A percentile compares a stretch with the other conserved stretches of the same genome.
Evolutionary conservation across 2,329 filamentous ascomycete genomes (phyloP).

Genomic region (Verticillium dahliae): DNA sequence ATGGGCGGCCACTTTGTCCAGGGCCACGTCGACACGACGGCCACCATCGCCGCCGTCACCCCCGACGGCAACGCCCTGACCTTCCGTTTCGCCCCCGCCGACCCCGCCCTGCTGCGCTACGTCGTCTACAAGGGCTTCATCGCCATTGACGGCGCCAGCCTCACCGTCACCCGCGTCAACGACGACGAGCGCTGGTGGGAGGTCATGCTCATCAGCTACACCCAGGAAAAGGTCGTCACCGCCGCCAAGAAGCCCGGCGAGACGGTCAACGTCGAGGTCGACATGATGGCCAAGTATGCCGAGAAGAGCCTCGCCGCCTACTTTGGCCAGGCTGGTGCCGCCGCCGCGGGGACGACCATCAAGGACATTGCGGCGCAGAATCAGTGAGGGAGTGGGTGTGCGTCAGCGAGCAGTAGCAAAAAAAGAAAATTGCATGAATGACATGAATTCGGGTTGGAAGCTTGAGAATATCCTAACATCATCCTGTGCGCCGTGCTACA

Average conservation of each 20-base stretch:
- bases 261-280: constrained; percentile 85
- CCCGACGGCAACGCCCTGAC: constrained; percentile 88
- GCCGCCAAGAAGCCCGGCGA: constrained; percentile 74
- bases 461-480: background rate
- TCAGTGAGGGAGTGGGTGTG: background rate
- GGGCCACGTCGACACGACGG: constrained; percentile 90
- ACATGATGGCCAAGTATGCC: constrained; percentile 79
- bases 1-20: constrained; percentile 99
- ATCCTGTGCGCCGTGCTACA: background rate
- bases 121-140: constrained; percentile 96
- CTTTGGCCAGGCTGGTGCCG: constrained; percentile 31
- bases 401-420: background rate
- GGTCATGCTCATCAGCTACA: constrained; percentile 97
- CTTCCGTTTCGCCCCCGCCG: constrained; percentile 71
- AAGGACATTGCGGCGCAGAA: background rate
- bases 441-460: background rate
- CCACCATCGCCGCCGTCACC: constrained; percentile 63
- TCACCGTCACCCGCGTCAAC: constrained; percentile 84
- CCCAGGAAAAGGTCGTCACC: constrained; percentile 84
- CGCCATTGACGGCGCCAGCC: constrained; percentile 85
- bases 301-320: constrained; percentile 86
- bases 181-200: constrained; percentile 81
- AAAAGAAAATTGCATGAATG: background rate
- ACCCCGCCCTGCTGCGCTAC: constrained; percentile 68
- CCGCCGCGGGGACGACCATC: background rate